These are phyloP conservation scores for Phytophthora pinifolia DNA, from an alignment of 352 stramenopile species.

Conservation along the genomic window DNA sequence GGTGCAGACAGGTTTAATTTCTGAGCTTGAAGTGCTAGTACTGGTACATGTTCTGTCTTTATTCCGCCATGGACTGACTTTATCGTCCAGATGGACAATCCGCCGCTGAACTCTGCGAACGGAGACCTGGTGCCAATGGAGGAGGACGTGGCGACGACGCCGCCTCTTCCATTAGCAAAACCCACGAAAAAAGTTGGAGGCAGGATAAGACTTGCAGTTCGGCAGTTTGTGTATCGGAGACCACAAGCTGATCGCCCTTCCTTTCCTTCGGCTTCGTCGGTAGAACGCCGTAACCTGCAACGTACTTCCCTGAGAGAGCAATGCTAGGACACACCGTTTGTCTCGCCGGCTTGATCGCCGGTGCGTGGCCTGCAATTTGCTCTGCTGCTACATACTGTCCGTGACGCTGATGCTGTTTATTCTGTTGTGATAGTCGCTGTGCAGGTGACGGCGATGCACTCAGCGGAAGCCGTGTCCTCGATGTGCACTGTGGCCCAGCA, in stretches of 20 bases:
- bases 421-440: constrained; percentile 16
- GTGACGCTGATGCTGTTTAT: not conserved
- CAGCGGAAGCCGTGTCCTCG: constrained; percentile 10
- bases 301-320: constrained; percentile 6
- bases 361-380: constrained; percentile 4
- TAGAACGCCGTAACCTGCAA: too few species aligned
- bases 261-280: constrained; percentile 1
- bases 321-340: constrained; percentile 33
- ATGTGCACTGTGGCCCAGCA: constrained; percentile 39
- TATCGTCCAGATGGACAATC: constrained; percentile 7
- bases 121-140: not conserved
- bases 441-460: constrained; percentile 22
- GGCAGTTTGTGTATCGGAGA: constrained; percentile 9
- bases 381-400: not conserved
- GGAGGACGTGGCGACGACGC: too few species aligned
- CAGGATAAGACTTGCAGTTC: constrained; percentile 3
- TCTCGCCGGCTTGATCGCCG: constrained; percentile 28
- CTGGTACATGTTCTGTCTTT: too few species aligned
- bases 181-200: constrained; percentile 19
- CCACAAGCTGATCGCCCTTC: not conserved
- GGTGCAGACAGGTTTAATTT: too few species aligned
- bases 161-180: constrained; percentile 26
- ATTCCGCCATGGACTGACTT: constrained; percentile 6
- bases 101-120: too few species aligned
- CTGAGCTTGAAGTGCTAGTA: too few species aligned